These are phyloP conservation scores for Curvularia sp. DNA, from an alignment of 2,329 filamentous ascomycete genomes.

Conservation along the genomic window DNA sequence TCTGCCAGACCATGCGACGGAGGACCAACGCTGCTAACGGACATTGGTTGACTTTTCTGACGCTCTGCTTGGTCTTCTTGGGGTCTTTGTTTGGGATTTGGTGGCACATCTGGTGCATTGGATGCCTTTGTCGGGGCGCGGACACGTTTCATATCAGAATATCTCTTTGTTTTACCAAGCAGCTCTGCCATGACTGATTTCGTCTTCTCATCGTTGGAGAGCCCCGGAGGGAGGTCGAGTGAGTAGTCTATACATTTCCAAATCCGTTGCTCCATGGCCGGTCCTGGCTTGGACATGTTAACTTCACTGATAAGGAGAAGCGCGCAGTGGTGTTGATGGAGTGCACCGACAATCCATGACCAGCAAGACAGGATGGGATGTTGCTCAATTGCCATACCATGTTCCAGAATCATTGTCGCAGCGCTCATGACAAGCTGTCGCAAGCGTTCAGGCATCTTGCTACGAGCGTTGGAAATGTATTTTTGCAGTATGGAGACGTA, in stretches of 20 bases:
- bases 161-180: conserved; percentile 65
- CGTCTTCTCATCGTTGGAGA: conserved; percentile 65
- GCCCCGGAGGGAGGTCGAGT: conserved; percentile 65
- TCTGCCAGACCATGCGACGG: conserved; percentile 5
- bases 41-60: conserved; percentile 14
- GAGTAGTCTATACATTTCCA: conserved; percentile 77
- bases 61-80: conserved; percentile 11
- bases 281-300: conserved; percentile 64
- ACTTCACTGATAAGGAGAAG: conserved; percentile 73
- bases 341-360: conserved; percentile 74
- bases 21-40: conserved; percentile 1
- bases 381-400: conserved; percentile 63
- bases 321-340: conserved; percentile 75
- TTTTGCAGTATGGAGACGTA: conserved; percentile 73
- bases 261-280: conserved; percentile 68
- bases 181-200: conserved; percentile 69
- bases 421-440: conserved; percentile 69
- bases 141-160: conserved; percentile 66
- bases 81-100: conserved; percentile 33
- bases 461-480: conserved; percentile 63
- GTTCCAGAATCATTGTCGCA: conserved; percentile 63
- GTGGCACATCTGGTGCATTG: conserved; percentile 27
- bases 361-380: conserved; percentile 63
- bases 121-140: conserved; percentile 60
- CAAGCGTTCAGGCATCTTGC: conserved; percentile 67